These are phyloP conservation scores for Hamamelis virginiana DNA, from an alignment of 164 flowering plant species.

Conservation along the genomic window DNA sequence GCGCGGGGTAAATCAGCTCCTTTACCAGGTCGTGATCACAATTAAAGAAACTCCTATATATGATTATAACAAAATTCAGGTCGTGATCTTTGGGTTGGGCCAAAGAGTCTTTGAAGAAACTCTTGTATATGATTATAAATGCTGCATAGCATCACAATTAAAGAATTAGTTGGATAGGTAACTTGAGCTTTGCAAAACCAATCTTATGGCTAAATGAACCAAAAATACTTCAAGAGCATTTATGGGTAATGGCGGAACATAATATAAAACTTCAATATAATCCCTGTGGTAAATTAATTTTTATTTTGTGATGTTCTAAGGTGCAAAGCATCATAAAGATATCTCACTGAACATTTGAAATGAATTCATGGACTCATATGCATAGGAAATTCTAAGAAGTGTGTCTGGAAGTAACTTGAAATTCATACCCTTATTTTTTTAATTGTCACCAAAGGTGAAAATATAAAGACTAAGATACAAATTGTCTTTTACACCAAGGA, in stretches of 20 bases:
- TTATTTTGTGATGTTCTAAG: background rate
- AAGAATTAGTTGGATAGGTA: background rate
- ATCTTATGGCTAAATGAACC: background rate
- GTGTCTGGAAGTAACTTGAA: background rate
- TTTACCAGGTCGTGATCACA: no score
- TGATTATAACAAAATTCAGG: no score
- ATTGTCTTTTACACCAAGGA: background rate
- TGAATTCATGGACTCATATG: no score
- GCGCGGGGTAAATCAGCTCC: no score
- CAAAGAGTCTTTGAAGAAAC: slow-evolving; percentile 33
- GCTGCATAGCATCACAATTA: slow-evolving; percentile 37
- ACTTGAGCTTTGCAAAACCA: background rate
- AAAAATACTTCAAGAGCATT: background rate
- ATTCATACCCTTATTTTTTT: no score
- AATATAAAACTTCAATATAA: background rate
- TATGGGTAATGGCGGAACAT: background rate
- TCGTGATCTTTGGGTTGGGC: slow-evolving; percentile 22
- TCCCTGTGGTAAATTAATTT: background rate
- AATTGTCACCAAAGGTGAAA: background rate
- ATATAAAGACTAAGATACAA: no score
- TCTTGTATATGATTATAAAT: slow-evolving; percentile 65
- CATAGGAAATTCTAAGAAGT: background rate
- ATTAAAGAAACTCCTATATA: no score
- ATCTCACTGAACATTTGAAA: no score
- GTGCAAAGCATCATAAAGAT: background rate